Conservation (phyloP, 1,284 basidiomycete species). For the Ceratobasidium sp. region DNA sequence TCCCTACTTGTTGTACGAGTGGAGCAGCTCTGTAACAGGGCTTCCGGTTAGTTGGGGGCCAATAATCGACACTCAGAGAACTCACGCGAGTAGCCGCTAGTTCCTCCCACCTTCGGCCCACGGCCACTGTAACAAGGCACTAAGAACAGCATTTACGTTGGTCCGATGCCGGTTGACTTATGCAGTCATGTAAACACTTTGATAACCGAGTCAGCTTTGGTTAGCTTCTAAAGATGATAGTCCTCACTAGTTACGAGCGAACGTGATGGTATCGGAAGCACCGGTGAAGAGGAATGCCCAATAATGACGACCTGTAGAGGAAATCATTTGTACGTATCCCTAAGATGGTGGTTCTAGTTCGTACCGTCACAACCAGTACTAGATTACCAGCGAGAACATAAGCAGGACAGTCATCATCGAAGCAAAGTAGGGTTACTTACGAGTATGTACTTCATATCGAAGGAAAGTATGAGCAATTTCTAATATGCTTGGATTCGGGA, state of each 20-base stretch:
- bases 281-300: conserved; percentile 37
- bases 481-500: background rate
- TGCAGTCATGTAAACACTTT: conserved; percentile 15
- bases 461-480: background rate
- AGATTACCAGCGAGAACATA: too few relatives aligned
- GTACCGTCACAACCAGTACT: conserved; percentile 21
- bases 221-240: background rate
- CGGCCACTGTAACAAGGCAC: conserved; percentile 9
- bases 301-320: conserved; percentile 10
- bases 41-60: background rate
- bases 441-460: conserved; percentile 35
- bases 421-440: conserved; percentile 8
- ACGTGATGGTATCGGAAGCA: conserved; percentile 24
- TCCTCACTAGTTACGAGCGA: conserved; percentile 39
- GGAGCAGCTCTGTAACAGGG: conserved; percentile 7
- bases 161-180: background rate
- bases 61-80: background rate
- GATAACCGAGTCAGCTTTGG: background rate
- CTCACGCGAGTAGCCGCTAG: conserved; percentile 25
- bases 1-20: conserved; percentile 39
- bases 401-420: background rate
- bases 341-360: background rate
- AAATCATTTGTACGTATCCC: background rate
- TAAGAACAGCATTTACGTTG: background rate
- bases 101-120: conserved; percentile 42